Base-by-base conservation (phyloP, 371 early-diverging fungal species). In the Mucor mucedo region DNA sequence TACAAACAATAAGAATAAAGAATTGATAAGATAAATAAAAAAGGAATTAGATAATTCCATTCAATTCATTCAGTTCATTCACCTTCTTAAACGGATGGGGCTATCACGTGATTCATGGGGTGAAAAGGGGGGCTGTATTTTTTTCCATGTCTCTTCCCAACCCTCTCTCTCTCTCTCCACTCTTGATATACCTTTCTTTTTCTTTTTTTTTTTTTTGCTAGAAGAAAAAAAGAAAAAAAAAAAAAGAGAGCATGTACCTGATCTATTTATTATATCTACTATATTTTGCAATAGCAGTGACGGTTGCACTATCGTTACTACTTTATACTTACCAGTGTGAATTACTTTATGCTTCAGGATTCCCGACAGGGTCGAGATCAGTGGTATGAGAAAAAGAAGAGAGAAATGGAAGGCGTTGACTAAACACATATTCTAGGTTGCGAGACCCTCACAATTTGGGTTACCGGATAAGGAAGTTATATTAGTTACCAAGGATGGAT, bases 401-500 rank as follows among this genome's bases (percentile, higher is more conserved):
- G 21, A 21, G 21, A 21, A 21, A 21, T 21, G 21, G 21, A 21
- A 21, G 21, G 21, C 21, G 21, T 21, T 21, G 21, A 21, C 21
- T 21, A 21, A 21, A 21, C 21, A 21, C 21, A 47, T 29, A 13
- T 21, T 55, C n/a, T 59, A 91, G 92, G 83, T 95, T 38, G 84
- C 80, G 41, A 80, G 84, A 63, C 92, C 96, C 52, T 83, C 89
- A 47, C 89, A 90, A 50, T 86, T 84, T 77, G 84, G 87, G 30
- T 68, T 93, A 66, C 70, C 77, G 16, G 84, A 89, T 33, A 93
- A 80, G 56, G 95, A 97, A 58, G 92, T 90, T 16, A 74, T 94
- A 27, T 73, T 98, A 32, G 79, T 70, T 40, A 93, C 97, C 21
- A 76, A 83, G 21, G 98, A 97, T 76, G 85, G 85, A 41, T 87